Percentiles rank a stretch among this genome's conserved stretches.
These are phyloP conservation scores for Diplodia sapinea DNA, from an alignment of 2,329 filamentous ascomycete genomes.

Conservation along the genomic window DNA sequence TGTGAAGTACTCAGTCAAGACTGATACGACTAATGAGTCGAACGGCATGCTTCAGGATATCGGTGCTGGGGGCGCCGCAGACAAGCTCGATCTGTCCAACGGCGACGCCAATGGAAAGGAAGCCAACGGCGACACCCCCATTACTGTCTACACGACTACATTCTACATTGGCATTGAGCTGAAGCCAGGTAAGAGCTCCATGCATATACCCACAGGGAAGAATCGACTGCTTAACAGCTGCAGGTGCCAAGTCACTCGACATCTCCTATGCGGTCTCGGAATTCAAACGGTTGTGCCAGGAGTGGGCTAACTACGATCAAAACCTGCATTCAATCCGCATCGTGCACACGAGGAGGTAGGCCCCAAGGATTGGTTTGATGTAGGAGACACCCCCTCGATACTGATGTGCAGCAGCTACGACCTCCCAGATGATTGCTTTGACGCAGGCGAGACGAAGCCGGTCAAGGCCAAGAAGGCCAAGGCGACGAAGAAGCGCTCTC, in stretches of 20 bases:
- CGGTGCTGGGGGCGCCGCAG: slow-evolving; percentile 54
- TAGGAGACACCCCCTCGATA: background rate
- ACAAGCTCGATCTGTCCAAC: slow-evolving; percentile 37
- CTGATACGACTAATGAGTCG: slow-evolving; percentile 46
- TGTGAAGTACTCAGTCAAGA: slow-evolving; percentile 64
- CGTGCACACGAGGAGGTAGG: slow-evolving; percentile 85
- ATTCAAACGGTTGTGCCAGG: slow-evolving; percentile 82
- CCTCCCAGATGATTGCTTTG: slow-evolving; percentile 88
- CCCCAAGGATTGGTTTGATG: background rate
- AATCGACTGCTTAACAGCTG: slow-evolving; percentile 43
- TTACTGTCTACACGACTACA: slow-evolving; percentile 81
- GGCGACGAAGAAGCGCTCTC: slow-evolving; percentile 37
- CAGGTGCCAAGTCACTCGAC: slow-evolving; percentile 73
- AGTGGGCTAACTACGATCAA: slow-evolving; percentile 75
- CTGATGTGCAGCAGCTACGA: slow-evolving; percentile 67
- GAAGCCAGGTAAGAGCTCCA: slow-evolving; percentile 65
- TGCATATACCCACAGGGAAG: slow-evolving; percentile 30
- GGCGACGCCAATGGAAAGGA: slow-evolving; percentile 52
- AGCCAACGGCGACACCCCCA: slow-evolving; percentile 50
- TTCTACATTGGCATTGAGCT: slow-evolving; percentile 92
- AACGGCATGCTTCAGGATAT: slow-evolving; percentile 59
- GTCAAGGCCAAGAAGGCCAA: slow-evolving; percentile 50
- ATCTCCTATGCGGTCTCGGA: slow-evolving; percentile 81
- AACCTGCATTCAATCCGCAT: slow-evolving; percentile 81
- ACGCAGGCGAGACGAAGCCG: slow-evolving; percentile 69